These are phyloP conservation scores for Cyberlindnera japonica DNA, from an alignment of 805 yeast species.

Conservation along the genomic window DNA sequence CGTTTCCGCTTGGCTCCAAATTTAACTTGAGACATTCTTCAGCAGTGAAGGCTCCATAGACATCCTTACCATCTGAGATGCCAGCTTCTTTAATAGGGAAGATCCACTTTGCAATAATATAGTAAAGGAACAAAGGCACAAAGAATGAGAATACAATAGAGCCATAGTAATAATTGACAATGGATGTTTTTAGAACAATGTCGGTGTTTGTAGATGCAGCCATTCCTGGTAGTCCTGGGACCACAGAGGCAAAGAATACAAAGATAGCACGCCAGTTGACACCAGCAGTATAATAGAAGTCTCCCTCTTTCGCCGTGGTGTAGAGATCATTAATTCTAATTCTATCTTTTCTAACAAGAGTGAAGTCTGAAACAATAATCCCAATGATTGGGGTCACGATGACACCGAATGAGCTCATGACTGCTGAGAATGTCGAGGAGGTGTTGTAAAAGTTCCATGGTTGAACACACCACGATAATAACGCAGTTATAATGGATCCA, in stretches of 20 bases:
- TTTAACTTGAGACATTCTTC: constrained; percentile 27
- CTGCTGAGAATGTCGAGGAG: constrained; percentile 33
- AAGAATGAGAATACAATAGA: constrained; percentile 31
- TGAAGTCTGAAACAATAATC: constrained; percentile 35
- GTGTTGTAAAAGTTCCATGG: constrained; percentile 40
- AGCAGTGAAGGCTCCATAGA: constrained; percentile 28
- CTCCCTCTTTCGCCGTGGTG: constrained; percentile 27
- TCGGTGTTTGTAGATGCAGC: constrained; percentile 30
- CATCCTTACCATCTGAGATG: constrained; percentile 24
- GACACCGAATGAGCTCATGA: constrained; percentile 37
- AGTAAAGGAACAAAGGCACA: constrained; percentile 28
- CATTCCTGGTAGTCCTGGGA: constrained; percentile 39
- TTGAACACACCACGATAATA: constrained; percentile 35
- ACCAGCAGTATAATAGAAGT: constrained; percentile 31
- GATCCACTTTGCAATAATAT: constrained; percentile 23
- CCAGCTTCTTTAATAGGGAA: constrained; percentile 25
- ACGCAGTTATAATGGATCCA: constrained; percentile 34
- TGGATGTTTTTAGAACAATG: constrained; percentile 22
- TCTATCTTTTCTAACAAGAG: constrained; percentile 30
- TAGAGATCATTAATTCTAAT: constrained; percentile 34
- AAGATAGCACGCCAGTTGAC: constrained; percentile 30
- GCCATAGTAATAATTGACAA: constrained; percentile 30
- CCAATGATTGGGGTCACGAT: constrained; percentile 36
- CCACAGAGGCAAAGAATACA: constrained; percentile 29
- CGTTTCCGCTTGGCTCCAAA: constrained; percentile 22